Evolutionary conservation across 495 filamentous ascomycete genomes (phyloP), one percentile per base, ranked within the genome.

Genomic region (Penicillium psychrofluorescens): DNA sequence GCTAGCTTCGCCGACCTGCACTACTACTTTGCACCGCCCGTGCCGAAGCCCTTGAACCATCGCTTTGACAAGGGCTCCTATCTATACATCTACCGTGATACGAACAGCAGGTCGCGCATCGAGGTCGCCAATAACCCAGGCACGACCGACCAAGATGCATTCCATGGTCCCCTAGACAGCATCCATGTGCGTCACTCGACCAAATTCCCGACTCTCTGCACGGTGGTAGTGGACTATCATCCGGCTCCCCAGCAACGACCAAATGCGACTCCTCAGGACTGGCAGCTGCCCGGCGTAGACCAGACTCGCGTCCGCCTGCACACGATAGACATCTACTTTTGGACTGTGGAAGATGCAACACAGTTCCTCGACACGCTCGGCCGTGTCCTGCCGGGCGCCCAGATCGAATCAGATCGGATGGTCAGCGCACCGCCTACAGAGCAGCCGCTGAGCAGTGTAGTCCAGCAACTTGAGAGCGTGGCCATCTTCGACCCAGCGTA

Each of bases 61-160:
- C 81, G 89, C 22, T 95, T 95, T 63, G 86, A 90, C 58, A 90
- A 90, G 56, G 79, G 79, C 38, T 95, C 88, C 11, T 95, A 95
- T 53, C 70, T 95, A 33, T 95, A 95, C 60, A 66, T 95, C 22
- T 90, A 90, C 61, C 81, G 88, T 51, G 84, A 88, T 6, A 66
- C 73, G 34, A 74, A 81, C 45, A 76, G 77, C 35, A 80, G 77
- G 52, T 81, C 82, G 29, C 79, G 88, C 36, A 54, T 95, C 38
- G 90, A 95, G 65, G 74, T 95, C 49, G 90, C 90, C 33, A 95
- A 95, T 62, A 81, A 90, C 50, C 83, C 87, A 2, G 89, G 89
- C 15, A 86, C 81, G 12, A 72, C 83, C n/a, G 81, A 90, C 34
- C 90, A 95, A 61, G 90, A 95, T 74, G 86, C 88, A 30, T 92